These are phyloP conservation scores for Pseudoneurospora amorphoporcata DNA, from an alignment of 495 filamentous ascomycete genomes.

Conservation along the genomic window DNA sequence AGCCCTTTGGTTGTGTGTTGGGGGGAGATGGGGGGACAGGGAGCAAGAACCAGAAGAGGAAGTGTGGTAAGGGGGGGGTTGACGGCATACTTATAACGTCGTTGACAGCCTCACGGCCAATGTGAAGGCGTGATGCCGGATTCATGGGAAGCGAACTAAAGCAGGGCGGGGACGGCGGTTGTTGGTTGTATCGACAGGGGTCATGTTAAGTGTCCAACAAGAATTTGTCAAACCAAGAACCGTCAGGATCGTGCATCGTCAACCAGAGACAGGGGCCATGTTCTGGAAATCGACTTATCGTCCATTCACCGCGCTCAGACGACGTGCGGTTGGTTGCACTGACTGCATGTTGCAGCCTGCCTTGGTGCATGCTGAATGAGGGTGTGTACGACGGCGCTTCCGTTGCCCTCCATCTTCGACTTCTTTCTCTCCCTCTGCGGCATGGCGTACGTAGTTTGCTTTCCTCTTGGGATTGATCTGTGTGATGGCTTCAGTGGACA, in stretches of 20 bases:
- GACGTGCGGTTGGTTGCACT: not conserved
- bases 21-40: conserved; percentile 27
- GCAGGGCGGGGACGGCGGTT: not conserved
- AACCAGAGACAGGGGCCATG: not conserved
- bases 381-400: not conserved
- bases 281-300: not conserved
- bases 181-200: not conserved
- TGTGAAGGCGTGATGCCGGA: not conserved
- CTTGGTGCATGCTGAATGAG: not conserved
- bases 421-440: not conserved
- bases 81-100: conserved; percentile 31
- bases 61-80: conserved; percentile 16
- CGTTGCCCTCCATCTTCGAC: not conserved
- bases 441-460: not conserved
- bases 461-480: not conserved
- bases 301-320: not conserved
- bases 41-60: conserved; percentile 18
- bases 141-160: not conserved
- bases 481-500: not conserved
- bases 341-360: not conserved
- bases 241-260: not conserved
- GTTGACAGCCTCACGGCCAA: not conserved
- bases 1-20: conserved; percentile 43
- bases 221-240: not conserved
- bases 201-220: not conserved